phyloP scores from a whole-genome alignment of 805 yeast species.

The Candida nitratophila region DNA sequence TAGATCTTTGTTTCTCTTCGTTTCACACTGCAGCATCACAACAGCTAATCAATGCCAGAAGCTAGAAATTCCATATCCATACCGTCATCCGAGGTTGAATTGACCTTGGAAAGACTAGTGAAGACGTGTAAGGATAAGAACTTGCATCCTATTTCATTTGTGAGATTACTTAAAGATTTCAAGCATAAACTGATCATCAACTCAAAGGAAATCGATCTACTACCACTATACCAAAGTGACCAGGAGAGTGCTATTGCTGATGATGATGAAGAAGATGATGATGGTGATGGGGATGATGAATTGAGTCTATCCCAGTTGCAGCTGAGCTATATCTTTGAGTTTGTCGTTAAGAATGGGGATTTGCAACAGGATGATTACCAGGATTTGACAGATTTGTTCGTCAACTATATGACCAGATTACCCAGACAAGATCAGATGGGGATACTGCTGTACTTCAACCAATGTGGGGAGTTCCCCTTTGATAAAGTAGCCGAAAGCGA shows the following conservation, averaged over 20 bases:
- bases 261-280: not conserved
- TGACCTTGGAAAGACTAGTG: conserved; percentile 15
- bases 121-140: conserved; percentile 14
- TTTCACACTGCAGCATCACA: no score
- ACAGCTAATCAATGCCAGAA: no score
- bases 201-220: not conserved
- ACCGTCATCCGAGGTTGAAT: conserved; percentile 13
- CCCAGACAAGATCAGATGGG: conserved; percentile 15
- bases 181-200: conserved; percentile 9
- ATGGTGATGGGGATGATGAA: not conserved
- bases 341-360: conserved; percentile 18
- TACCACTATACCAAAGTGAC: not conserved
- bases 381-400: conserved; percentile 16
- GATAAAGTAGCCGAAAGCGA: conserved; percentile 6
- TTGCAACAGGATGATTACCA: conserved; percentile 11
- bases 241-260: not conserved
- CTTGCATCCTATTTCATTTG: conserved; percentile 19
- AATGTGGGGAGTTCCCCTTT: conserved; percentile 20
- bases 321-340: conserved; percentile 21
- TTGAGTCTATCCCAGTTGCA: conserved; percentile 15
- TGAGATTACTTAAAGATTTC: conserved; percentile 20
- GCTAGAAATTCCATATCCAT: no score
- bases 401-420: conserved; percentile 8
- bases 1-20: no score
- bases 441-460: conserved; percentile 20